Percentiles rank a stretch among this genome's conserved stretches.
Conservation (phyloP, 371 early-diverging fungal genomes). For the Haplosporangium sp. region DNA sequence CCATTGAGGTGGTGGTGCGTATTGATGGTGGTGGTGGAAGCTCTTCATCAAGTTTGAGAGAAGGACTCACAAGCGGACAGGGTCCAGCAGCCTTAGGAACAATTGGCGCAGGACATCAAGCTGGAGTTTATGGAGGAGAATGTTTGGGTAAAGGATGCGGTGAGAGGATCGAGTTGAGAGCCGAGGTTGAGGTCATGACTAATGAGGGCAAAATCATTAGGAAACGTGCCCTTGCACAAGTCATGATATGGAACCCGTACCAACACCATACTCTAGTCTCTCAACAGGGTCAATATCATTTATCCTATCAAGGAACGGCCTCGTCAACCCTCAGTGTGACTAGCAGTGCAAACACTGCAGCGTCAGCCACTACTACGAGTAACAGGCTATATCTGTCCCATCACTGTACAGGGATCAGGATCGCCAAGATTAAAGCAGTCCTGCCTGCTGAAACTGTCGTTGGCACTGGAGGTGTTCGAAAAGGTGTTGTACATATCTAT, state of each 20-base stretch:
- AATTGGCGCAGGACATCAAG: neutral
- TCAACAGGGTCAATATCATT: neutral
- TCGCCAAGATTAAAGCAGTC: conserved; percentile 55
- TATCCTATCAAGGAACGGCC: neutral
- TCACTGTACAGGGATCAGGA: conserved; percentile 44
- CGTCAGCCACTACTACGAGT: conserved; percentile 8
- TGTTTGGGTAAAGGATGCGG: conserved; percentile 47
- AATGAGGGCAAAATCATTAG: conserved; percentile 40
- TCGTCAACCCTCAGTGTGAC: neutral
- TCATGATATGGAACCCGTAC: conserved; percentile 49
- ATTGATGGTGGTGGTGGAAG: conserved; percentile 37
- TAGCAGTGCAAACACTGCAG: neutral
- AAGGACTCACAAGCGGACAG: neutral
- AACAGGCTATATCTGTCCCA: conserved; percentile 19
- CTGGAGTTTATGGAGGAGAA: conserved; percentile 31
- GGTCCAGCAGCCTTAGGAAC: neutral
- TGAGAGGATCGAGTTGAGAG: conserved; percentile 40
- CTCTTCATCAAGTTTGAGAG: neutral
- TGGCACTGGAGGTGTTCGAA: conserved; percentile 36
- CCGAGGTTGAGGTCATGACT: conserved; percentile 52
- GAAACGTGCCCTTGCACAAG: conserved; percentile 44
- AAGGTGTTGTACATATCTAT: conserved; percentile 48
- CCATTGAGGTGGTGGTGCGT: conserved; percentile 44
- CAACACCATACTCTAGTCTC: neutral
- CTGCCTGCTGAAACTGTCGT: conserved; percentile 42